phyloP scores from a whole-genome alignment of 1,284 basidiomycete species.

The Marasmius tenuissimus region DNA sequence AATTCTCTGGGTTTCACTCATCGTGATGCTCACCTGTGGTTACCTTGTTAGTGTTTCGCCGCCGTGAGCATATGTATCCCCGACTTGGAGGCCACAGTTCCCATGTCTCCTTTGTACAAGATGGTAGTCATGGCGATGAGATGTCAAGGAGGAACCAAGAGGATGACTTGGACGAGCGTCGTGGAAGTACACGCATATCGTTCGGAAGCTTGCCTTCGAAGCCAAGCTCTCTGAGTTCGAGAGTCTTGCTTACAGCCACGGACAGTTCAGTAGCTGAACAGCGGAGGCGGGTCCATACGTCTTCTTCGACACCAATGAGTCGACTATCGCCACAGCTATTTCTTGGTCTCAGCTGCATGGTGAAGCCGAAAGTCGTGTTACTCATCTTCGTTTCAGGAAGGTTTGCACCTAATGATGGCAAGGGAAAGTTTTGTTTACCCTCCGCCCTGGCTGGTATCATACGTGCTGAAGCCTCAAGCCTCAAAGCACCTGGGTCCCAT shows the following conservation, averaged over 20 bases:
- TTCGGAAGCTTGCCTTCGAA: slow-evolving; percentile 99
- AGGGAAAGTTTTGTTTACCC: slow-evolving; percentile 59
- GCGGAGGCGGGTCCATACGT: slow-evolving; percentile 83
- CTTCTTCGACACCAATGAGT: background rate
- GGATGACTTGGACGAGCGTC: slow-evolving; percentile 96
- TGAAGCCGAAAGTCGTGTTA: slow-evolving; percentile 98
- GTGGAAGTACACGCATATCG: slow-evolving; percentile 98
- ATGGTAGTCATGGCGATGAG: slow-evolving; percentile 99
- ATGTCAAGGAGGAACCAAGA: slow-evolving; percentile 99
- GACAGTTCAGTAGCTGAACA: slow-evolving; percentile 97
- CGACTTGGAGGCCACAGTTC: slow-evolving; percentile 98
- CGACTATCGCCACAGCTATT: slow-evolving; percentile 69
- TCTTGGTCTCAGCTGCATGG: slow-evolving; percentile 99
- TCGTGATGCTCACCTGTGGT: slow-evolving; percentile 62
- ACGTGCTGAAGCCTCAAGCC: too few relatives aligned
- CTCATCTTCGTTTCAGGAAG: slow-evolving; percentile 99
- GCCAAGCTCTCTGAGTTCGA: slow-evolving; percentile 99
- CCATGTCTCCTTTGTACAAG: slow-evolving; percentile 99
- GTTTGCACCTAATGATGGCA: slow-evolving; percentile 98
- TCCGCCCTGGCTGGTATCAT: slow-evolving; percentile 11
- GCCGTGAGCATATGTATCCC: slow-evolving; percentile 99
- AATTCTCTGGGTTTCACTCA: slow-evolving; percentile 34
- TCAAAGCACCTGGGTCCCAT: slow-evolving; percentile 12
- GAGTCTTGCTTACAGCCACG: slow-evolving; percentile 97
- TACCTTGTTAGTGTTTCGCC: slow-evolving; percentile 89